Conservation (phyloP, 805 yeast genomes). For the Blastobotrys terrestris region DNA sequence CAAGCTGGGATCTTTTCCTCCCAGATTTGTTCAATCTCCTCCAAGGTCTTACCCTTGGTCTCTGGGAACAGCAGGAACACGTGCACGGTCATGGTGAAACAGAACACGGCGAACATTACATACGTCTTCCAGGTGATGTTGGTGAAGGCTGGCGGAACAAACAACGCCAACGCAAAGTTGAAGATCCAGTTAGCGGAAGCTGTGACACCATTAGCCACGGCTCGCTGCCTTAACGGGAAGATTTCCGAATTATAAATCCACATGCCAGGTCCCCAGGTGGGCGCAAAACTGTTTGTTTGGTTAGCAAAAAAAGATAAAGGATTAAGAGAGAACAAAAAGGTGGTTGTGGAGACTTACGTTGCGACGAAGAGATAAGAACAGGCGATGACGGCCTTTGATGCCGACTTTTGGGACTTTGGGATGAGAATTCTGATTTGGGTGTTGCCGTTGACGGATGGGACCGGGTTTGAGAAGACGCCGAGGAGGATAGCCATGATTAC, state of each 20-base stretch:
- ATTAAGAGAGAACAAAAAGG: not conserved
- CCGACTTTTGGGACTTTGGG: conserved; percentile 29
- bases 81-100: conserved; percentile 42
- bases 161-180: conserved; percentile 52
- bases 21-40: conserved; percentile 41
- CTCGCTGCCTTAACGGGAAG: conserved; percentile 46
- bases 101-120: conserved; percentile 51
- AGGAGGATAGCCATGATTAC: conserved; percentile 50
- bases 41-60: conserved; percentile 35
- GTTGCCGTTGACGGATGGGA: conserved; percentile 28
- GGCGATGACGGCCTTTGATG: conserved; percentile 46
- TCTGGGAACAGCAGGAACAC: conserved; percentile 27
- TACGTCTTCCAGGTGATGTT: conserved; percentile 53
- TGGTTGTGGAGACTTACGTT: conserved; percentile 32
- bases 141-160: conserved; percentile 49
- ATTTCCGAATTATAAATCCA: conserved; percentile 48
- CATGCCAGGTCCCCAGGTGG: conserved; percentile 67
- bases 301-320: not conserved
- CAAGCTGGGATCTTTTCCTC: conserved; percentile 50
- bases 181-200: conserved; percentile 36
- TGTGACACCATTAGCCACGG: conserved; percentile 46
- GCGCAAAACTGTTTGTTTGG: conserved; percentile 46
- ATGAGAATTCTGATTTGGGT: conserved; percentile 25
- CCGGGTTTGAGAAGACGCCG: conserved; percentile 30
- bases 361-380: conserved; percentile 55